phyloP scores from a whole-genome alignment of 495 filamentous ascomycete genomes.

The Tuber magnatum region DNA sequence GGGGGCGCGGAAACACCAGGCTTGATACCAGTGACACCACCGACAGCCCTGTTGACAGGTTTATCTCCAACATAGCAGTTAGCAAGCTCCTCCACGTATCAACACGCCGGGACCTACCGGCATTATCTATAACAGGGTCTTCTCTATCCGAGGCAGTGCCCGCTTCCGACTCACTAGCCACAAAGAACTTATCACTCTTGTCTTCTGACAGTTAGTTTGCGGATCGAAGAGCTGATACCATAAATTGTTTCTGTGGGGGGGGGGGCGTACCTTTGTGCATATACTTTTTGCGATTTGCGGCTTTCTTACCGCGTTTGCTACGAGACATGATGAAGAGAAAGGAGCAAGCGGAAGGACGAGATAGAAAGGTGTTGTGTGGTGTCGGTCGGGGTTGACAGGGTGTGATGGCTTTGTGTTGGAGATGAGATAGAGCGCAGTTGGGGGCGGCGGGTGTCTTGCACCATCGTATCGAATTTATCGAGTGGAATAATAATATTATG shows the following conservation, averaged over 20 bases:
- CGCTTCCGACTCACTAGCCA: background rate
- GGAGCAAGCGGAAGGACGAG: background rate
- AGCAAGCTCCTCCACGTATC: background rate
- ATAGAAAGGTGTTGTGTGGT: background rate
- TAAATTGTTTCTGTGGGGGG: background rate
- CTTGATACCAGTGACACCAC: background rate
- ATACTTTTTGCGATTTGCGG: background rate
- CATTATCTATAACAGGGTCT: background rate
- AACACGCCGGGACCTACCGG: background rate
- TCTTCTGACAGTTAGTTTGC: background rate
- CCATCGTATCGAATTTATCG: background rate
- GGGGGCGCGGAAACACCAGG: background rate
- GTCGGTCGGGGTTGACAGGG: background rate
- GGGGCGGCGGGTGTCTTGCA: background rate
- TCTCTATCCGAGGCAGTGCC: background rate
- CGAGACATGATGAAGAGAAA: background rate
- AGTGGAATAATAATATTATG: too few species aligned
- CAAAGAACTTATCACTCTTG: background rate
- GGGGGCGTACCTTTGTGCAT: background rate
- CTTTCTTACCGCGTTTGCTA: background rate
- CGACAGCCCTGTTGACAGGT: background rate
- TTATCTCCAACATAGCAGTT: background rate
- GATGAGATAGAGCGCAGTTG: background rate
- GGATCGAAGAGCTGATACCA: background rate
- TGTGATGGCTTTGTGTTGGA: background rate